Evolutionary conservation across 768 basidiomycete genomes (phyloP).

Genomic region (Coprinellus aureogranulatus): DNA sequence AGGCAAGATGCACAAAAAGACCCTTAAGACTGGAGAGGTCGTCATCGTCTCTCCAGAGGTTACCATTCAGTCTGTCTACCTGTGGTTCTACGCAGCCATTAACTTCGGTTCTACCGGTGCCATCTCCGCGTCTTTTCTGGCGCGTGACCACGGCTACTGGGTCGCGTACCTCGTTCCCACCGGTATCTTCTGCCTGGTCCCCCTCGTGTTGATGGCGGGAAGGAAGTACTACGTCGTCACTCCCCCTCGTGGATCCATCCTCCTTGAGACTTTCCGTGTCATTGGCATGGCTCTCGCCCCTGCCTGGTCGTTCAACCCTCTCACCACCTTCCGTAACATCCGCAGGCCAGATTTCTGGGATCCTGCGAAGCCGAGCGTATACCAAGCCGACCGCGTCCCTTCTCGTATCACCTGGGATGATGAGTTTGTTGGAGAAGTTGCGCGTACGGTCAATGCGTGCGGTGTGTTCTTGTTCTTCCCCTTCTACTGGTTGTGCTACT

Average conservation of each 20-base stretch:
- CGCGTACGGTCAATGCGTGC: conserved; percentile 43
- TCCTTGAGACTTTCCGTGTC: conserved; percentile 45
- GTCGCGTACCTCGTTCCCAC: conserved; percentile 49
- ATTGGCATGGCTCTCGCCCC: conserved; percentile 33
- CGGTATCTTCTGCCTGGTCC: conserved; percentile 44
- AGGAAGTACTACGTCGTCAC: conserved; percentile 42
- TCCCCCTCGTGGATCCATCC: conserved; percentile 51
- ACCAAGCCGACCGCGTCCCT: conserved; percentile 32
- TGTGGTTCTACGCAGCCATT: conserved; percentile 43
- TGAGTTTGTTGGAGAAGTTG: conserved; percentile 53
- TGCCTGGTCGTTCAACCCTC: conserved; percentile 38
- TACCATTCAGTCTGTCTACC: conserved; percentile 39
- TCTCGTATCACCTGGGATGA: conserved; percentile 51
- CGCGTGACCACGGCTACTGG: conserved; percentile 53
- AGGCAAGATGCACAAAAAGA: conserved; percentile 45
- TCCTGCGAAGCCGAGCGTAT: conserved; percentile 41
- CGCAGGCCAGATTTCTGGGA: conserved; percentile 45
- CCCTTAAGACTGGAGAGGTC: conserved; percentile 45
- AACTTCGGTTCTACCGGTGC: conserved; percentile 46
- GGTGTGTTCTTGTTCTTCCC: conserved; percentile 54
- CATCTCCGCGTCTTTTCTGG: conserved; percentile 52
- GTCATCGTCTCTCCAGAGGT: conserved; percentile 53
- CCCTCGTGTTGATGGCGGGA: conserved; percentile 42
- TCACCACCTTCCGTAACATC: conserved; percentile 28
- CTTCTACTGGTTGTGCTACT: conserved; percentile 52